phyloP scores from a whole-genome alignment of 179 eudicot species.

The Amaranthus tricolor region DNA sequence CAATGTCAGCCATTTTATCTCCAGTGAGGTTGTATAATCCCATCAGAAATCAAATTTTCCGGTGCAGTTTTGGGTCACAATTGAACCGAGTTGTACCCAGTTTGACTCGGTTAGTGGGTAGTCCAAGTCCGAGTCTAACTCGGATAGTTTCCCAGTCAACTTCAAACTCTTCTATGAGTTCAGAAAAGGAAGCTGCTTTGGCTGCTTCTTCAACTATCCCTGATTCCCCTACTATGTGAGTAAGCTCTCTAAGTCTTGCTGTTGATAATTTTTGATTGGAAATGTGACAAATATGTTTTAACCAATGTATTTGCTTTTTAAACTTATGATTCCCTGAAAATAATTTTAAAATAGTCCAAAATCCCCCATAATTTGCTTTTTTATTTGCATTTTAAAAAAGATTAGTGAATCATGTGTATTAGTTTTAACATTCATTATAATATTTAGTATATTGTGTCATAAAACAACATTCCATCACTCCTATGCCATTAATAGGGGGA shows the following conservation, averaged over 20 bases:
- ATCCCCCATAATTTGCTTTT: too few relatives aligned
- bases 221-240: conserved; percentile 76
- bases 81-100: conserved; percentile 18
- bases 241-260: conserved; percentile 3
- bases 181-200: conserved; percentile 59
- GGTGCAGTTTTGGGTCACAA: conserved; percentile 11
- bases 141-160: conserved; percentile 22
- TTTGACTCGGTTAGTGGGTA: conserved; percentile 17
- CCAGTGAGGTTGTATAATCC: conserved; percentile 30
- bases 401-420: too few relatives aligned
- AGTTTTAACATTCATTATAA: too few relatives aligned
- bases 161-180: conserved; percentile 43
- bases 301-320: too few relatives aligned
- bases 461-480: too few relatives aligned
- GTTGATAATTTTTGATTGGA: conserved; percentile 1
- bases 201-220: conserved; percentile 61
- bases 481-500: too few relatives aligned
- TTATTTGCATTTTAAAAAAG: too few relatives aligned
- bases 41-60: conserved; percentile 14
- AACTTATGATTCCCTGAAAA: too few relatives aligned
- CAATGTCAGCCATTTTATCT: conserved; percentile 29
- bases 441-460: too few relatives aligned
- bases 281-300: too few relatives aligned
- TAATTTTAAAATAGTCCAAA: too few relatives aligned
- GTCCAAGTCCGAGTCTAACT: conserved; percentile 1